phyloP scores from a whole-genome alignment of 768 basidiomycete genomes.

The Myochromella boudieri region DNA sequence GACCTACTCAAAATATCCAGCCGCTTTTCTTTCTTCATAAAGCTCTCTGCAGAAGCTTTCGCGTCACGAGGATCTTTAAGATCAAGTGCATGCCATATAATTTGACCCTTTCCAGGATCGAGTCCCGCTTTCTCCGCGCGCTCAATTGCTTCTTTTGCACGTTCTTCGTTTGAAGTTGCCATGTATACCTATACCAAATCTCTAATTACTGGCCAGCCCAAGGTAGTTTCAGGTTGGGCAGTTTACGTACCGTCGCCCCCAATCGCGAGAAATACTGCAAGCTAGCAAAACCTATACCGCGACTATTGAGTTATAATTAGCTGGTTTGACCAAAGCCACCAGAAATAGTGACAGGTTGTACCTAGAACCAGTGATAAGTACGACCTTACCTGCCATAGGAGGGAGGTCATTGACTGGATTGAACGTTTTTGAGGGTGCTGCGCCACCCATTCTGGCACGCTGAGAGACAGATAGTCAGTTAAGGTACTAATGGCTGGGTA shows the following conservation, averaged over 20 bases:
- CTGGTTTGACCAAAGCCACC: neutral
- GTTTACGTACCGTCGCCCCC: neutral
- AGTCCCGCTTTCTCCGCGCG: neutral
- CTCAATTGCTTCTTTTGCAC: neutral
- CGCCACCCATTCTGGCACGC: neutral
- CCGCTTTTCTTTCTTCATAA: neutral
- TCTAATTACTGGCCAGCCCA: no score
- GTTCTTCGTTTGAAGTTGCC: neutral
- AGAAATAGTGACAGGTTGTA: neutral
- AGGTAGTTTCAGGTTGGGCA: neutral
- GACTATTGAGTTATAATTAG: neutral
- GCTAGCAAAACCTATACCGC: slow-evolving; percentile 2
- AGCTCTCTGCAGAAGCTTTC: neutral
- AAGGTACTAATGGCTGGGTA: no score
- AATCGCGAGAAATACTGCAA: neutral
- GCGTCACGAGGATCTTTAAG: neutral
- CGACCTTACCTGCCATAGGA: neutral
- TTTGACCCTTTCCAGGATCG: neutral
- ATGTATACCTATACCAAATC: slow-evolving; percentile 3
- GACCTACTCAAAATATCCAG: neutral
- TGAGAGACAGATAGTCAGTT: no score
- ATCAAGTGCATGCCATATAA: slow-evolving; percentile 1
- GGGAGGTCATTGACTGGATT: neutral
- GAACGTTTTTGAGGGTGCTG: neutral
- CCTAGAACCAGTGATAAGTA: neutral